Evolutionary conservation across 768 basidiomycete genomes (phyloP).

Genomic region (Tulasnella sp.): DNA sequence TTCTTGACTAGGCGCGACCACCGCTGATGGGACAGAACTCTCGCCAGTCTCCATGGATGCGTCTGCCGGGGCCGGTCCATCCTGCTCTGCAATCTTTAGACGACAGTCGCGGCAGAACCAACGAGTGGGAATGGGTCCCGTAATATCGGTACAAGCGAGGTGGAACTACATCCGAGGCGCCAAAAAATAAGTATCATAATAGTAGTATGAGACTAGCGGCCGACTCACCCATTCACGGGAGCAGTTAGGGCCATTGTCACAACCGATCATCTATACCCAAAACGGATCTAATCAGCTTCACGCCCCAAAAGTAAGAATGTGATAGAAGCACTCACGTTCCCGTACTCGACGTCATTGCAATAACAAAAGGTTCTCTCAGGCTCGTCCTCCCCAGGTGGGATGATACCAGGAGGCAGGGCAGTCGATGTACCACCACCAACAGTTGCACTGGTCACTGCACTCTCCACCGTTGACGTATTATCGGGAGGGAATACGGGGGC

Average conservation of each 20-base stretch:
- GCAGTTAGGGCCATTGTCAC: constrained; percentile 12
- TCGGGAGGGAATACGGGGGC: no score
- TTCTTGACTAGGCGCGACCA: not conserved
- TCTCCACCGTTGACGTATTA: no score
- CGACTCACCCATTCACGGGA: constrained; percentile 12
- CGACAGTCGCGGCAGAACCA: constrained; percentile 14
- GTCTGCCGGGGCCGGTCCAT: not conserved
- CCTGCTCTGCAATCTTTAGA: not conserved
- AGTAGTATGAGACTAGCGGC: not conserved
- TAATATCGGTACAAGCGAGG: constrained; percentile 8
- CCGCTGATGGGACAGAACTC: not conserved
- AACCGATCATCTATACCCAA: constrained; percentile 8
- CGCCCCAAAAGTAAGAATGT: not conserved
- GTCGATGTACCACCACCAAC: not conserved
- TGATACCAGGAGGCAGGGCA: not conserved
- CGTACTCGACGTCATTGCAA: constrained; percentile 14
- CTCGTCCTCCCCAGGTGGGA: constrained; percentile 12
- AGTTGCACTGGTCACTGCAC: no score
- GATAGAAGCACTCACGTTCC: not conserved
- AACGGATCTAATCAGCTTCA: not conserved
- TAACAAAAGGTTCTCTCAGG: constrained; percentile 13
- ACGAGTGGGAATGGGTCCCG: constrained; percentile 1
- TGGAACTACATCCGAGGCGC: constrained; percentile 16
- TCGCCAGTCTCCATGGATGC: not conserved
- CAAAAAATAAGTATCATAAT: not conserved